A percentile compares a stretch with the other conserved stretches of the same genome.
Evolutionary conservation across 805 yeast genomes (phyloP).

Genomic region (Ogataea ramenticola): DNA sequence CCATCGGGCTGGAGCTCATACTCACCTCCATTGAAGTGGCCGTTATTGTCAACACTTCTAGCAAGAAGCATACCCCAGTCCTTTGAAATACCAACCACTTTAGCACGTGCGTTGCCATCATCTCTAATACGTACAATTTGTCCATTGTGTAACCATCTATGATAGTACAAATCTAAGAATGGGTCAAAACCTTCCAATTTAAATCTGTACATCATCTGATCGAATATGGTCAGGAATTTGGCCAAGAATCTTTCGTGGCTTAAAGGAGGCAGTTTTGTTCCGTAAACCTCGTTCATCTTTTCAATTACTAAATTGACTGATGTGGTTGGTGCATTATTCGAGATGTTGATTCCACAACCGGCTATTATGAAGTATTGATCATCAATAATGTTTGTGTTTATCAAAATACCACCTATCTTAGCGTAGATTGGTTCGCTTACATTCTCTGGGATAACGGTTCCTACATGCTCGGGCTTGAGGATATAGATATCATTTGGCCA

Average conservation of each 20-base stretch:
- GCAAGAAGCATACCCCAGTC: constrained; percentile 83
- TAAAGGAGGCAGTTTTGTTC: constrained; percentile 28
- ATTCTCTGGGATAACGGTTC: constrained; percentile 13
- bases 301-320: constrained; percentile 70
- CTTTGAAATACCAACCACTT: constrained; percentile 69
- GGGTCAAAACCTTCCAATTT: constrained; percentile 57
- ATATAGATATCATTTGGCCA: constrained; percentile 97
- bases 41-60: constrained; percentile 47
- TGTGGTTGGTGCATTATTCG: constrained; percentile 86
- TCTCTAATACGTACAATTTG: constrained; percentile 62
- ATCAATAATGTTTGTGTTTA: constrained; percentile 65
- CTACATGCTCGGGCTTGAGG: constrained; percentile 53
- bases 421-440: constrained; percentile 54
- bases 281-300: constrained; percentile 48
- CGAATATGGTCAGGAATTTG: constrained; percentile 55
- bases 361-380: constrained; percentile 59
- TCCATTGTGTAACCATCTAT: constrained; percentile 76
- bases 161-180: constrained; percentile 65
- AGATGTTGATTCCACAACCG: constrained; percentile 84
- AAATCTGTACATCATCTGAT: constrained; percentile 54
- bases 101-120: constrained; percentile 41
- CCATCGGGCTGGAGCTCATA: constrained; percentile 93
- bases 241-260: constrained; percentile 54
- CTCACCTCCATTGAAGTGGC: constrained; percentile 42
- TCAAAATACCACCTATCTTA: constrained; percentile 79